Percentiles rank a stretch among this genome's conserved stretches.
phyloP scores from a whole-genome alignment of 495 filamentous ascomycete genomes.

The Xylaria intraflava region DNA sequence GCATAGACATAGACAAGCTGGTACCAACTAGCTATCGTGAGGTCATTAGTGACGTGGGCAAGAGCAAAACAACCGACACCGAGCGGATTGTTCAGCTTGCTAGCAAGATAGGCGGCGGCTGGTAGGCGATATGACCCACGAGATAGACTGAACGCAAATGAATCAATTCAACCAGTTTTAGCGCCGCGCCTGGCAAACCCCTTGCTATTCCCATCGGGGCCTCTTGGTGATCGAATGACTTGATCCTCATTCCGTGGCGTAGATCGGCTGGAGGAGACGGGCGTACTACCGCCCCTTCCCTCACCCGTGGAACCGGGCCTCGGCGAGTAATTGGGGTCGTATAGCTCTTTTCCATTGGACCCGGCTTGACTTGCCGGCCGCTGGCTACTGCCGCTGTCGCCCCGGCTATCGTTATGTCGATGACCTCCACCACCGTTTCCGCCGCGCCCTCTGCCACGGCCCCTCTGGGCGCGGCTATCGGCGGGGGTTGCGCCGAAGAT shows the following conservation, averaged over 20 bases:
- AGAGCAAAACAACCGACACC: slow-evolving; percentile 60
- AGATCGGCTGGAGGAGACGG: slow-evolving; percentile 37
- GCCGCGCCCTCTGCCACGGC: slow-evolving; percentile 16
- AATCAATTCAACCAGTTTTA: slow-evolving; percentile 28
- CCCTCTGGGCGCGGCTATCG: slow-evolving; percentile 12
- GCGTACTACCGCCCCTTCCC: slow-evolving; percentile 37
- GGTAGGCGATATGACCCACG: slow-evolving; percentile 47
- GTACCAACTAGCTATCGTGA: slow-evolving; percentile 80
- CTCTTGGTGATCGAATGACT: slow-evolving; percentile 59
- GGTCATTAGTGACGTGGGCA: slow-evolving; percentile 93
- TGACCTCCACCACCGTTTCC: slow-evolving; percentile 11
- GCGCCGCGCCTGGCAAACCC: slow-evolving; percentile 43
- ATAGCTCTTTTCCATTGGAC: slow-evolving; percentile 44
- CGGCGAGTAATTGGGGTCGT: slow-evolving; percentile 63
- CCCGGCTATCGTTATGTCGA: slow-evolving; percentile 22
- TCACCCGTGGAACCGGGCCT: slow-evolving; percentile 50
- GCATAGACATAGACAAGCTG: slow-evolving; percentile 63
- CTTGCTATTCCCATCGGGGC: slow-evolving; percentile 68
- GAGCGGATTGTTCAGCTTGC: slow-evolving; percentile 82
- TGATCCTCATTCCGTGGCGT: slow-evolving; percentile 44
- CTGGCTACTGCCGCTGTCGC: slow-evolving; percentile 19
- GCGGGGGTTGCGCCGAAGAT: slow-evolving; percentile 55
- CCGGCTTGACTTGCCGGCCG: slow-evolving; percentile 21
- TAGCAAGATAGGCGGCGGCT: slow-evolving; percentile 88
- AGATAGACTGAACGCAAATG: slow-evolving; percentile 11